Evolutionary conservation across 1,284 basidiomycete species (phyloP).

Genomic region (Heterobasidion annosum): DNA sequence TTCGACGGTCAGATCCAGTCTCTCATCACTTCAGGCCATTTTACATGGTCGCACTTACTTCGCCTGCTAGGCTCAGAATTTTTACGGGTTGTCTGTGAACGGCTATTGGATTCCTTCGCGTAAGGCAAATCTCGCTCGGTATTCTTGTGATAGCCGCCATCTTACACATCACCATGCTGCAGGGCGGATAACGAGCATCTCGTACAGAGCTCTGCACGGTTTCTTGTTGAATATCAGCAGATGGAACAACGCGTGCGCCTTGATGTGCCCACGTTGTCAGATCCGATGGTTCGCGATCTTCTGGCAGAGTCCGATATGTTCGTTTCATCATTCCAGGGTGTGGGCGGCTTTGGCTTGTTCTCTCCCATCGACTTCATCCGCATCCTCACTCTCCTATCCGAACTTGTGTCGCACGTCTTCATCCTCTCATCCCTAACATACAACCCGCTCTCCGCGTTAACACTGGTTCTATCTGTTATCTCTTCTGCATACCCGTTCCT

Average conservation of each 20-base stretch:
- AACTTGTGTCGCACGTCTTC: conserved; percentile 59
- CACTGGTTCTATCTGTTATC: conserved; percentile 30
- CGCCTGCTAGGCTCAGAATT: conserved; percentile 52
- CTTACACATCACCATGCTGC: conserved; percentile 4
- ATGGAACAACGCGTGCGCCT: conserved; percentile 67
- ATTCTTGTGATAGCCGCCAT: conserved; percentile 4
- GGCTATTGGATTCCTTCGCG: conserved; percentile 62
- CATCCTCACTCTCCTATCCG: conserved; percentile 58
- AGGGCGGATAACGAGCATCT: conserved; percentile 62
- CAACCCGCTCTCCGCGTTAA: conserved; percentile 41
- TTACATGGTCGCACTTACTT: conserved; percentile 54
- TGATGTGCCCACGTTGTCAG: conserved; percentile 68
- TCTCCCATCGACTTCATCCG: conserved; percentile 73
- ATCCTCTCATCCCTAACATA: conserved; percentile 61
- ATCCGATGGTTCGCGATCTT: conserved; percentile 62
- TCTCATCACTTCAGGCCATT: conserved; percentile 51
- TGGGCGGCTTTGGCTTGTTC: conserved; percentile 61
- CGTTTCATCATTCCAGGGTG: conserved; percentile 62
- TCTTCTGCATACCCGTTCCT: conserved; percentile 39
- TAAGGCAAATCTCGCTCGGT: conserved; percentile 29
- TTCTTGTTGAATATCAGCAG: conserved; percentile 67
- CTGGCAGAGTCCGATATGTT: conserved; percentile 79
- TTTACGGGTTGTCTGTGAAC: conserved; percentile 52
- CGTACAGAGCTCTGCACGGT: conserved; percentile 61
- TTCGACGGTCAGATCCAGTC: conserved; percentile 45